Evolutionary conservation across 768 basidiomycete genomes (phyloP), one percentile per base, ranked within the genome.

Genomic region (Pleurotus tuoliensis): DNA sequence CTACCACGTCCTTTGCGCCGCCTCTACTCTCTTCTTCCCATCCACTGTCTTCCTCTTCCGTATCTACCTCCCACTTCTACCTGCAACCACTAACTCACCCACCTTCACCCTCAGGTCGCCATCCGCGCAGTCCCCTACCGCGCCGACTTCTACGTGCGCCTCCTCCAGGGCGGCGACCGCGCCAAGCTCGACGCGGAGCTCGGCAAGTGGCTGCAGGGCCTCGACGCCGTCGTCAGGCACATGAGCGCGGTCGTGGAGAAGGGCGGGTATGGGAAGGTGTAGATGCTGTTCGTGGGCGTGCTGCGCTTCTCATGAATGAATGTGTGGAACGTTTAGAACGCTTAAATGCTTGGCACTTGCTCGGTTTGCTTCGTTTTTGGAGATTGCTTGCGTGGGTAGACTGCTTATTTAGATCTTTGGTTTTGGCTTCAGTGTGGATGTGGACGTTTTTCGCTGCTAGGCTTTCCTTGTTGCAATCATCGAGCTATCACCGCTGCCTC

Each of bases 121-220:
- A 79, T 86, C 47, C 80, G 80, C 50, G 81, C 78, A 34, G 86
- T 82, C 27, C 85, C 88, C 0, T 71, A 76, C 13, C 83, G 88
- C 0, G 67, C 69, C 22, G 81, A 83, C 43, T 91, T 91, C 65
- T 88, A 84, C 59, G 66, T 70, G 3, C 77, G 80, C 18, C 76
- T 91, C n/a, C 75, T 82, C 1, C 77, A 87, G 53, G 83, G 85
- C 1, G 81, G 76, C 1, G n/a, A 16, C 13, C 15, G 20, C 7
- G 81, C 83, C 55, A 78, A 80, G 55, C 76, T 91, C 30, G 76
- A 80, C 56, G 64, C 57, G 0, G 84, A 82, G 59, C 71, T 91
- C 15, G 63, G 69, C 24, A 76, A 74, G 54, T 91, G 89, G 89
- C 74, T 90, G 0, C 69, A 56, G 0, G 86, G 79, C 0, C 73